phyloP scores from a whole-genome alignment of 202 grass and related monocot species.

The Digitaria exilis region DNA sequence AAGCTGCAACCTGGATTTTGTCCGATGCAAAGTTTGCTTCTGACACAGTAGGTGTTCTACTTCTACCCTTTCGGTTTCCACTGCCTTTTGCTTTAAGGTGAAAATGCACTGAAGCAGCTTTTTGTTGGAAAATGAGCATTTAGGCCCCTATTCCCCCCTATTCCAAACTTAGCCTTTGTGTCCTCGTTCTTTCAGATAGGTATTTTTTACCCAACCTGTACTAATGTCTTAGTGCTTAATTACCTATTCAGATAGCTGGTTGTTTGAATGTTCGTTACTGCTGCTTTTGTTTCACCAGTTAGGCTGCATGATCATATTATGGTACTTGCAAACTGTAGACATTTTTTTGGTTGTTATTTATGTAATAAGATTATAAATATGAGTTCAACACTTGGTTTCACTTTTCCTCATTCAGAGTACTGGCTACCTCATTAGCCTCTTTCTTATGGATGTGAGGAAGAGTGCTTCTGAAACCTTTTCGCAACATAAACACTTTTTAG shows the following conservation, averaged over 20 bases:
- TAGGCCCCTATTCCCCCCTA: background rate
- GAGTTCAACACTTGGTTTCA: background rate
- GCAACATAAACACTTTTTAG: background rate
- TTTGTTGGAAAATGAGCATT: background rate
- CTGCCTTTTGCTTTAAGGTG: slow-evolving; percentile 12
- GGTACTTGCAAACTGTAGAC: background rate
- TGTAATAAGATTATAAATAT: background rate
- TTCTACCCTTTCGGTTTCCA: slow-evolving; percentile 38
- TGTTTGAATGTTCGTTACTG: slow-evolving; percentile 24
- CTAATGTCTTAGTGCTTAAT: slow-evolving; percentile 2
- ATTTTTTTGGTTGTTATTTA: background rate
- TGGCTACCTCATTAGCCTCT: background rate
- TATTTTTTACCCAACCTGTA: background rate
- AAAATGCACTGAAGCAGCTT: background rate
- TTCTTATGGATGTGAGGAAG: background rate
- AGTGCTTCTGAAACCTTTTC: background rate
- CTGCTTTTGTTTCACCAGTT: background rate
- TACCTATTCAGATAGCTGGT: background rate
- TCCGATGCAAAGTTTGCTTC: slow-evolving; percentile 72
- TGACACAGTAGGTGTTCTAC: slow-evolving; percentile 64
- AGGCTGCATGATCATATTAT: slow-evolving; percentile 17
- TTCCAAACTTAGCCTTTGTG: background rate
- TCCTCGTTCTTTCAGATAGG: background rate
- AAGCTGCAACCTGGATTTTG: slow-evolving; percentile 82
- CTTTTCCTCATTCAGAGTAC: background rate